Evolutionary conservation across 495 filamentous ascomycete species (phyloP).

Genomic region (Geopyxis carbonaria): DNA sequence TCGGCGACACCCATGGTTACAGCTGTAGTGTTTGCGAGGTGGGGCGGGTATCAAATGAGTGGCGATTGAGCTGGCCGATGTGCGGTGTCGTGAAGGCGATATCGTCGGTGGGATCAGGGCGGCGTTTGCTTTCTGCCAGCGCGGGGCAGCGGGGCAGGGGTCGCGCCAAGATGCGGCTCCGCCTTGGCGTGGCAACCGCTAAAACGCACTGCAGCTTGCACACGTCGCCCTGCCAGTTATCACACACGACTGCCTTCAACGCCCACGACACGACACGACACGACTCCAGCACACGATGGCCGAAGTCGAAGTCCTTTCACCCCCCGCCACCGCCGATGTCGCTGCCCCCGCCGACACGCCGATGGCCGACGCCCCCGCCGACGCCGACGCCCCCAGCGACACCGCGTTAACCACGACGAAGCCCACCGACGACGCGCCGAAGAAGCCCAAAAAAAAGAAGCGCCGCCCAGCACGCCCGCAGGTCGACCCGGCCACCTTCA

Average conservation of each 20-base stretch:
- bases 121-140: no score
- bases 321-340: background rate
- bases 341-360: background rate
- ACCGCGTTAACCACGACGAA: background rate
- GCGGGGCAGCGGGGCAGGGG: no score
- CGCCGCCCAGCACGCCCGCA: constrained; percentile 45
- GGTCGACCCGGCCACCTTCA: constrained; percentile 68
- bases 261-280: background rate
- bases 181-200: no score
- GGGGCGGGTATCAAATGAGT: no score
- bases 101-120: no score
- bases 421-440: background rate
- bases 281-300: background rate
- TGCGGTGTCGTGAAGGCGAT: no score
- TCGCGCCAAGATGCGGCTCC: no score
- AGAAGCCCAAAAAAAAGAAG: constrained; percentile 36
- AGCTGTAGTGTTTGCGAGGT: constrained; percentile 28
- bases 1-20: constrained; percentile 99
- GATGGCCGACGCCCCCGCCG: background rate
- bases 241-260: background rate
- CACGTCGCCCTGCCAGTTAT: no score
- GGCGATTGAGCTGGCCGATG: no score
- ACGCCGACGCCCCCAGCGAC: background rate
- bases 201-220: no score
- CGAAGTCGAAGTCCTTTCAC: background rate